Evolutionary conservation across 2,329 filamentous ascomycete genomes (phyloP).

Genomic region (Sporothrix dimorphospora): DNA sequence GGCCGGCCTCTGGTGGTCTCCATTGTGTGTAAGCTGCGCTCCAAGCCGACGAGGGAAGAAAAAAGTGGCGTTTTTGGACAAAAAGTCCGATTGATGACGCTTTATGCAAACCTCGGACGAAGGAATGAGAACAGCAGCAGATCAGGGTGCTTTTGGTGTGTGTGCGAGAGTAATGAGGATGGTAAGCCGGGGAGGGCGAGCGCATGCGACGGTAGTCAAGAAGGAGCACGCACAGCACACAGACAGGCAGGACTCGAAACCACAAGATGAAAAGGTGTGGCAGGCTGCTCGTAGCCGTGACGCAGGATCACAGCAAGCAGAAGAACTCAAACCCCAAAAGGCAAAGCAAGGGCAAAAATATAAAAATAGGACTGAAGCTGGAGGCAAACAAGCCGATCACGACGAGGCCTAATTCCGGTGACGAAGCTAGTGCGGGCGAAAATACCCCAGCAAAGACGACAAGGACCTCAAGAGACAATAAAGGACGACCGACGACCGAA

Average conservation of each 20-base stretch:
- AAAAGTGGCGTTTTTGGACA: not conserved
- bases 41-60: not conserved
- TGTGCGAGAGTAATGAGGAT: not conserved
- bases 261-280: not conserved
- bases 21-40: not conserved
- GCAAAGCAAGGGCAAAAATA: not conserved
- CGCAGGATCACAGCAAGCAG: not conserved
- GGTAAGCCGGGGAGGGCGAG: not conserved
- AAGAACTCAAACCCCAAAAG: not conserved
- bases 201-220: not conserved
- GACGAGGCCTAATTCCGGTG: not conserved
- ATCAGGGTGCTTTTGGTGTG: not conserved
- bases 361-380: constrained; percentile 9
- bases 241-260: not conserved
- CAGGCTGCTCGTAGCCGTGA: not conserved
- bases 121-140: not conserved
- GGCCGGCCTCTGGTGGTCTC: not conserved
- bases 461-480: too few relatives aligned
- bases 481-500: not conserved
- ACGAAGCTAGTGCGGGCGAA: not conserved
- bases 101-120: not conserved
- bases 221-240: not conserved
- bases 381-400: constrained; percentile 7
- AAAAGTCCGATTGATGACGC: not conserved
- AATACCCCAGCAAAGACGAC: not conserved